A percentile compares a stretch with the other conserved stretches of the same genome.
phyloP scores from a whole-genome alignment of 2,329 filamentous ascomycete species.

The Corinectria fuckeliana region DNA sequence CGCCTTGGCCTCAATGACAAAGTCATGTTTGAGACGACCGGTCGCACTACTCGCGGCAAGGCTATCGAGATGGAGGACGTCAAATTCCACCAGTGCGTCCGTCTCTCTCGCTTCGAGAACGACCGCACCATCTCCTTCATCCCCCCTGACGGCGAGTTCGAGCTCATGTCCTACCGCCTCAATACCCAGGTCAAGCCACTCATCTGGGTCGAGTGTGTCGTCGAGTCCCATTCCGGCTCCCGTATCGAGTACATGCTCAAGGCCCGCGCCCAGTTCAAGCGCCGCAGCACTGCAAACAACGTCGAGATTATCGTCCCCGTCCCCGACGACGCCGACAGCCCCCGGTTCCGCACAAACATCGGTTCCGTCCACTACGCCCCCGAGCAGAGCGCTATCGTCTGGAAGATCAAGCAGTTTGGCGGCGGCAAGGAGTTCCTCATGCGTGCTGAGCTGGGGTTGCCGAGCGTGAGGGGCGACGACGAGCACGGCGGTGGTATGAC shows the following conservation, averaged over 20 bases:
- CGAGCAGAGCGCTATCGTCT: slow-evolving; percentile 96
- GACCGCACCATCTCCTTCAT: slow-evolving; percentile 99
- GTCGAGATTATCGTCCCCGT: slow-evolving; percentile 98
- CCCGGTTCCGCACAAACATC: slow-evolving; percentile 96
- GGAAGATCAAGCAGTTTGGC: slow-evolving; percentile 99
- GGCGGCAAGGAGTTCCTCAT: slow-evolving; percentile 99
- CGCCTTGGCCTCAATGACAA: slow-evolving; percentile 97
- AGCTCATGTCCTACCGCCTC: slow-evolving; percentile 98
- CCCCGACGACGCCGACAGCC: slow-evolving; percentile 94
- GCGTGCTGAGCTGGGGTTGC: slow-evolving; percentile 93
- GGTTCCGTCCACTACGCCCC: slow-evolving; percentile 97
- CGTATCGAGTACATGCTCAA: slow-evolving; percentile 99
- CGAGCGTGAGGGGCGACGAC: slow-evolving; percentile 92
- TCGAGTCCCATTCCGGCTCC: slow-evolving; percentile 93
- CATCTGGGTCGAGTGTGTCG: slow-evolving; percentile 98
- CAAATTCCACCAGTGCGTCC: slow-evolving; percentile 98
- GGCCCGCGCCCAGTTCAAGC: slow-evolving; percentile 97
- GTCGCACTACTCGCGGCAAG: slow-evolving; percentile 90
- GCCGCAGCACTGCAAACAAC: slow-evolving; percentile 96
- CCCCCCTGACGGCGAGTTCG: slow-evolving; percentile 96
- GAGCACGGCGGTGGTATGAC: slow-evolving; percentile 98
- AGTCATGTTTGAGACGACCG: slow-evolving; percentile 99
- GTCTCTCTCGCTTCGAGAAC: slow-evolving; percentile 95
- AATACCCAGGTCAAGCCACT: slow-evolving; percentile 98
- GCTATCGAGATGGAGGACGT: slow-evolving; percentile 99